These are phyloP conservation scores for Aspergillus bridgeri DNA, from an alignment of 495 filamentous ascomycete genomes.

Conservation along the genomic window DNA sequence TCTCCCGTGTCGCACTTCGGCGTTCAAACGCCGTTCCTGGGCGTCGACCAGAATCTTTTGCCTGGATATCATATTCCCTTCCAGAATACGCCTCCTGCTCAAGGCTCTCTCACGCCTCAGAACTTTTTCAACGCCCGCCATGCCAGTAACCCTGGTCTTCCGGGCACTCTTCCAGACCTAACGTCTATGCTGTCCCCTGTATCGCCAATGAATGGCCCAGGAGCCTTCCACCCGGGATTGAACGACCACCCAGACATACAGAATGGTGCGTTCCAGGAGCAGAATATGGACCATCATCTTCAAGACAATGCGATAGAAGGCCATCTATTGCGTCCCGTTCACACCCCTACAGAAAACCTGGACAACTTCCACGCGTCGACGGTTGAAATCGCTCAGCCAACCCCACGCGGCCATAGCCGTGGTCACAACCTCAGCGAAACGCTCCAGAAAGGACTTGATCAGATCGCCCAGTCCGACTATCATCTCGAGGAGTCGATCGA, in stretches of 20 bases:
- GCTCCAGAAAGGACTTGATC: constrained; percentile 79
- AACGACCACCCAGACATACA: constrained; percentile 13
- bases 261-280: constrained; percentile 27
- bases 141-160: constrained; percentile 25
- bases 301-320: constrained; percentile 21
- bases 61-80: constrained; percentile 40
- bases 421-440: constrained; percentile 65
- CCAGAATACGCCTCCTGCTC: constrained; percentile 43
- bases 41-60: constrained; percentile 38
- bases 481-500: constrained; percentile 72
- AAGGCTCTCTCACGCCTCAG: constrained; percentile 43
- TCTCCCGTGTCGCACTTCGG: constrained; percentile 53
- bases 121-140: constrained; percentile 42
- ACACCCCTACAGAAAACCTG: constrained; percentile 33
- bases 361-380: constrained; percentile 47
- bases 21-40: constrained; percentile 42
- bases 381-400: constrained; percentile 60
- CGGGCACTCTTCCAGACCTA: constrained; percentile 36
- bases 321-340: constrained; percentile 27
- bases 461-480: constrained; percentile 66
- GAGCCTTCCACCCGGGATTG: constrained; percentile 33
- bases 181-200: constrained; percentile 45
- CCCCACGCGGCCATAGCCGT: constrained; percentile 56
- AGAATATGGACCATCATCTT: constrained; percentile 16
- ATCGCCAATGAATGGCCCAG: constrained; percentile 41